Base-by-base conservation (phyloP, 164 flowering plant genomes). In the Aristolochia contorta region DNA sequence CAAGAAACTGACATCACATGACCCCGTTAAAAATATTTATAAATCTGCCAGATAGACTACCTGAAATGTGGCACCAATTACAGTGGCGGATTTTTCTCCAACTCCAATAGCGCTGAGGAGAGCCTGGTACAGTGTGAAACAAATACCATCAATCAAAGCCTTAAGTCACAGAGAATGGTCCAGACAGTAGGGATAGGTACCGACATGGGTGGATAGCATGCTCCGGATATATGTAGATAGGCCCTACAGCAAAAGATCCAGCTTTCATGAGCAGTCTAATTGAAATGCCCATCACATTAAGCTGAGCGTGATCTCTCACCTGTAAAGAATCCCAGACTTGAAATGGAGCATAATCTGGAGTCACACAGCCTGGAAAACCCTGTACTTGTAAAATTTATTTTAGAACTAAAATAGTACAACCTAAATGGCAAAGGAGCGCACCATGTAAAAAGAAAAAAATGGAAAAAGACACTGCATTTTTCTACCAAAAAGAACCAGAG, bases 131-230 rank as follows among this genome's bases (percentile, higher is more conserved):
- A 16, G 47, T 12, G 9, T 30, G 16, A 1, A 32, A 32, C 25
- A 22, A 57, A 15, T 27, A 27, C 7, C 43, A 37, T 37, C 10
- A 37, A 37, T 49, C 16, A 43, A 60, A 46, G 23, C 8, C 20
- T n/a, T n/a, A 41, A 45, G 43, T 27, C 41, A 57, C 43, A 27
- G 45, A 57, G 59, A 23, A 54, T 54, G 24, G 24, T 14, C 12
- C 16, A 27, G 43, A 57, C 37, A 15, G 24, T 27, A 57, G 15
- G 30, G 14, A 18, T 12, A 20, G 1, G 37, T 19, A 66, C 60
- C 80, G 69, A 91, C 97, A 74, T 94, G 99, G 25, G 99, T 94
- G 1, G 99, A 94, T 62, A 94, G 96, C 99, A 94, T 94, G 52
- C 74, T 82, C 62, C 97, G 65, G 24, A 89, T 77, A 71, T 91